These are phyloP conservation scores for Fusarium concolor DNA, from an alignment of 2,329 filamentous ascomycete species.

Conservation along the genomic window DNA sequence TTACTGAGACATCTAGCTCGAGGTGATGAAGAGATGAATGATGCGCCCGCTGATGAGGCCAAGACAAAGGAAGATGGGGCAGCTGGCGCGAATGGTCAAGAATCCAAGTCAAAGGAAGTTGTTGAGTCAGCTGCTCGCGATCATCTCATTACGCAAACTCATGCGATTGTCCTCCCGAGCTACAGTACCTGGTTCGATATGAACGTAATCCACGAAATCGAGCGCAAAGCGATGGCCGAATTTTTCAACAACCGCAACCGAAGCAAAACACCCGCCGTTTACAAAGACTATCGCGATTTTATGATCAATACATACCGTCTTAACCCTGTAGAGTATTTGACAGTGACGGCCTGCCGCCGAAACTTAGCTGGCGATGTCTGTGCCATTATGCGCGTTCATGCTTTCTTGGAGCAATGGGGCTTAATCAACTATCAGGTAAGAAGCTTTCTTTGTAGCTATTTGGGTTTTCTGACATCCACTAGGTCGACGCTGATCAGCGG, in stretches of 20 bases:
- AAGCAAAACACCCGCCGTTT: constrained; percentile 96
- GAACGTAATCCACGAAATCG: constrained; percentile 89
- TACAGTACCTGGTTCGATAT: constrained; percentile 99
- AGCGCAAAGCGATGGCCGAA: constrained; percentile 94
- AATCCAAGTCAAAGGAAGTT: constrained; percentile 79
- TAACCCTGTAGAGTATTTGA: constrained; percentile 95
- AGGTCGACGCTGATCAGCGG: constrained; percentile 96
- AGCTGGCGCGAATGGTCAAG: constrained; percentile 63
- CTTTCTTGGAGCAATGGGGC: constrained; percentile 98
- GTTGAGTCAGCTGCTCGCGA: constrained; percentile 89
- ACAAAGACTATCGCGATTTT: constrained; percentile 99
- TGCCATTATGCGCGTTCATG: constrained; percentile 98
- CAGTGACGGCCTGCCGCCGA: constrained; percentile 92
- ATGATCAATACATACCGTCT: constrained; percentile 99
- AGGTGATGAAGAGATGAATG: constrained; percentile 86
- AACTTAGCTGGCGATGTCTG: constrained; percentile 98
- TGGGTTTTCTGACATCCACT: constrained; percentile 47
- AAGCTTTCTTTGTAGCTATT: neutral
- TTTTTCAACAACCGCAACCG: constrained; percentile 99
- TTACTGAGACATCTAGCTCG: constrained; percentile 65
- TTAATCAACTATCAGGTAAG: constrained; percentile 96
- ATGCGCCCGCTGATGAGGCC: constrained; percentile 64
- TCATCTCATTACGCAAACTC: constrained; percentile 92
- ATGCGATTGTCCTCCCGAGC: constrained; percentile 95
- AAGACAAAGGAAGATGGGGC: constrained; percentile 63